phyloP scores from a whole-genome alignment of 371 early-diverging fungal genomes.

The Funneliformis caledonium region DNA sequence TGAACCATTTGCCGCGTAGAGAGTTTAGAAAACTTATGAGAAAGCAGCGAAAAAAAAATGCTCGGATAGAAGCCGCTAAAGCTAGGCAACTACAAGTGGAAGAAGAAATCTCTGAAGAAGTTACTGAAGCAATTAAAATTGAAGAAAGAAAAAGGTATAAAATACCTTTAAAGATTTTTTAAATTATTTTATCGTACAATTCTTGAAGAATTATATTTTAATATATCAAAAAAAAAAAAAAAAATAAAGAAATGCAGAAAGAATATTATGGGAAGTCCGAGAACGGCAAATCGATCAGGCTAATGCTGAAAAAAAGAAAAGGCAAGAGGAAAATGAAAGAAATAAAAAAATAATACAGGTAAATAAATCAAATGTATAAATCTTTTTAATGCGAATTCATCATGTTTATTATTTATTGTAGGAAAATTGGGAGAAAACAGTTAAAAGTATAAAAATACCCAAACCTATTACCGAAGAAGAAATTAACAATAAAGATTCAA shows the following conservation, averaged over 20 bases:
- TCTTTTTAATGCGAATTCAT: not conserved
- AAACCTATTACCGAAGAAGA: not conserved
- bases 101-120: conserved; percentile 17
- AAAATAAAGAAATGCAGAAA: conserved; percentile 24
- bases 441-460: conserved; percentile 34
- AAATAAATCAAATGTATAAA: not conserved
- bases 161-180: not conserved
- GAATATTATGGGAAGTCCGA: conserved; percentile 40
- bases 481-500: not conserved
- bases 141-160: conserved; percentile 35
- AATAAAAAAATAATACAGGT: conserved; percentile 41
- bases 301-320: conserved; percentile 32
- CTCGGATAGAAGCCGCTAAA: conserved; percentile 27
- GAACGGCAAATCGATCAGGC: conserved; percentile 36
- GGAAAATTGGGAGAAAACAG: conserved; percentile 42
- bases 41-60: conserved; percentile 33
- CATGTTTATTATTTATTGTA: not conserved
- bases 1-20: conserved; percentile 16
- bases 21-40: conserved; percentile 33
- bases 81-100: not conserved
- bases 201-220: not conserved
- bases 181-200: not conserved
- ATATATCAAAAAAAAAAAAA: not conserved
- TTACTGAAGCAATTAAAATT: not conserved
- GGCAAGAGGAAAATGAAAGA: conserved; percentile 36